phyloP scores from a whole-genome alignment of 257 asterid species.

The Leptodermis oblonga region DNA sequence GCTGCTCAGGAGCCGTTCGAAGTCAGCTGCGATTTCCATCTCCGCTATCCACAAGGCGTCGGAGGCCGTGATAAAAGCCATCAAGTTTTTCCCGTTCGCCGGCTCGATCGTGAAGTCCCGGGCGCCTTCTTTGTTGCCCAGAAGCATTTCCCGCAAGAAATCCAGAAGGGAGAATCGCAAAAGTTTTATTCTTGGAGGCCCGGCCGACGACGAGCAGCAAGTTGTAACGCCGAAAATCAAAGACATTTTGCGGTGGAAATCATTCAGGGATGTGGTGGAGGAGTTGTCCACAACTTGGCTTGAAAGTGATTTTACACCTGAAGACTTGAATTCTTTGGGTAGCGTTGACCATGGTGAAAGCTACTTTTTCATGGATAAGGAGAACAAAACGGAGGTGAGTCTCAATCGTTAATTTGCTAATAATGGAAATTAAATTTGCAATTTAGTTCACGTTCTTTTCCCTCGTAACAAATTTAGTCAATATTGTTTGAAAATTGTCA shows the following conservation, averaged over 20 bases:
- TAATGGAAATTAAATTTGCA: too few relatives aligned
- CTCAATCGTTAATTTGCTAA: too few relatives aligned
- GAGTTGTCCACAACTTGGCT: slow-evolving; percentile 54
- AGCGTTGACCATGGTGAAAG: slow-evolving; percentile 28
- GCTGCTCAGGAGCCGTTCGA: slow-evolving; percentile 45
- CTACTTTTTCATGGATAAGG: slow-evolving; percentile 23
- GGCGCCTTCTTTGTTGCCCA: slow-evolving; percentile 31
- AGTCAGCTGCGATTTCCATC: slow-evolving; percentile 51
- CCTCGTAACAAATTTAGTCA: too few relatives aligned
- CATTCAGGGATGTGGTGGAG: slow-evolving; percentile 58
- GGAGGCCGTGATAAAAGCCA: slow-evolving; percentile 32
- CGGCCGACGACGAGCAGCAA: background rate
- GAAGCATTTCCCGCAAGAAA: slow-evolving; percentile 40
- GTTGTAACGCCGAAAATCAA: slow-evolving; percentile 48
- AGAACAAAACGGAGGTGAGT: slow-evolving; percentile 12
- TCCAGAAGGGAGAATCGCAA: slow-evolving; percentile 9
- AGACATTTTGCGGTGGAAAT: slow-evolving; percentile 75
- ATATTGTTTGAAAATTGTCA: too few relatives aligned
- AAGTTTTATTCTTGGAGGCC: background rate
- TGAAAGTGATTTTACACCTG: slow-evolving; percentile 59
- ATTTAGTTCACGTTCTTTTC: too few relatives aligned
- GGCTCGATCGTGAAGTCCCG: slow-evolving; percentile 28
- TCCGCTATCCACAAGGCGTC: slow-evolving; percentile 51
- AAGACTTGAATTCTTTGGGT: slow-evolving; percentile 44
- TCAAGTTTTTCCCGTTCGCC: slow-evolving; percentile 49